Conservation (phyloP, 306 rosid genomes). For the Cucumis cinereus region DNA sequence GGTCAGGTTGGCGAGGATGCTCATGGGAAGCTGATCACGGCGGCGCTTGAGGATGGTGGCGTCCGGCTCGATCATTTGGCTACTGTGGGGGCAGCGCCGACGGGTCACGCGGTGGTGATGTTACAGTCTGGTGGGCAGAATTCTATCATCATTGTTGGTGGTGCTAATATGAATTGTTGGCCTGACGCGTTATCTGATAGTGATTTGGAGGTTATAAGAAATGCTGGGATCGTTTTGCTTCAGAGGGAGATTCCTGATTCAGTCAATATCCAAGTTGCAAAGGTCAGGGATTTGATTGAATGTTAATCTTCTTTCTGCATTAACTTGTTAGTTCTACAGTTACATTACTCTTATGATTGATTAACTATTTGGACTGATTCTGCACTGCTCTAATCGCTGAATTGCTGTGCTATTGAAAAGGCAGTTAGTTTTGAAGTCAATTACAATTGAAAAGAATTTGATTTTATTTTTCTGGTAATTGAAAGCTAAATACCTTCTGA, state of each 20-base stretch:
- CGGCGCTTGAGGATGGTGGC: constrained; percentile 43
- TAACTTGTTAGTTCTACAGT: background rate
- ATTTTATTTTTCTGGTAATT: background rate
- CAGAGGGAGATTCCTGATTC: constrained; percentile 91
- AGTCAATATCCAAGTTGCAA: constrained; percentile 71
- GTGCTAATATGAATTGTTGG: constrained; percentile 71
- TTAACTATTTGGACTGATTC: background rate
- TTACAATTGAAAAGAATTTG: background rate
- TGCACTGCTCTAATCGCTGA: background rate
- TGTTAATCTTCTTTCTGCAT: background rate
- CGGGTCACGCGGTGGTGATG: constrained; percentile 89
- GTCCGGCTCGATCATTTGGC: constrained; percentile 37
- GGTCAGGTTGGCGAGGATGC: constrained; percentile 82
- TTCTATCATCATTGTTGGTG: constrained; percentile 77
- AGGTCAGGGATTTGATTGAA: constrained; percentile 34
- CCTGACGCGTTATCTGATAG: constrained; percentile 27
- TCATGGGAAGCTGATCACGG: constrained; percentile 44
- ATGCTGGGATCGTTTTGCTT: constrained; percentile 74
- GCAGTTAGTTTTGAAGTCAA: background rate
- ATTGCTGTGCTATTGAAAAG: background rate
- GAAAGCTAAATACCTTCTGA: background rate
- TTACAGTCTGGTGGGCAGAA: constrained; percentile 74
- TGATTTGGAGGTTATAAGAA: constrained; percentile 41
- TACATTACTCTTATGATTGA: background rate
- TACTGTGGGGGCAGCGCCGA: constrained; percentile 29